A percentile compares a stretch with the other conserved stretches of the same genome.
phyloP scores from a whole-genome alignment of 1,139 yeast genomes.

The Pichia sp. region DNA sequence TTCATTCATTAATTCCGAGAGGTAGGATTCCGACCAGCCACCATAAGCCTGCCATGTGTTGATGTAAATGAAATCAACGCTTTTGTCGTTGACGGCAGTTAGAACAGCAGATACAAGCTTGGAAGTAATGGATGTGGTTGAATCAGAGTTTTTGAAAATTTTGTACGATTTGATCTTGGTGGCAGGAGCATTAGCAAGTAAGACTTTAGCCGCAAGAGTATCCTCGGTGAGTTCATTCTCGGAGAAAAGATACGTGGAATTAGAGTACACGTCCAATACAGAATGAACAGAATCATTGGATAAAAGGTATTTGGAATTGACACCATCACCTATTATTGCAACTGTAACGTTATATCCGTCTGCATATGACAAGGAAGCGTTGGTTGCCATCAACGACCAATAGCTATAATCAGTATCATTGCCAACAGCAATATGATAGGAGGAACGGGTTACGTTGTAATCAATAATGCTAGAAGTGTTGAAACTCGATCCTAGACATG shows the following conservation, averaged over 20 bases:
- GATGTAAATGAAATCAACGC: conserved; percentile 9
- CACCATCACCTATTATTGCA: conserved; percentile 12
- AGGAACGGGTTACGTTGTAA: conserved; percentile 7
- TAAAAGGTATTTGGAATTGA: conserved; percentile 1
- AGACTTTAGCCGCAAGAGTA: conserved; percentile 12
- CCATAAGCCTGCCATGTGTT: conserved; percentile 10
- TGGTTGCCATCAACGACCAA: conserved; percentile 3
- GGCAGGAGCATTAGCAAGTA: conserved; percentile 6
- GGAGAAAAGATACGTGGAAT: not conserved
- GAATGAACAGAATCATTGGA: not conserved
- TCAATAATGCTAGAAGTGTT: conserved; percentile 4
- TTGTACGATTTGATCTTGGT: conserved; percentile 8
- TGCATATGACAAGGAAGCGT: not conserved
- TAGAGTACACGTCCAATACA: conserved; percentile 2
- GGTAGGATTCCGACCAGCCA: conserved; percentile 6
- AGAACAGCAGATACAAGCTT: conserved; percentile 4
- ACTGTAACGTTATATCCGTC: conserved; percentile 4
- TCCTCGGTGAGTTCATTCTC: conserved; percentile 6
- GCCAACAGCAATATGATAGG: conserved; percentile 1
- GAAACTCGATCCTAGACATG: not conserved
- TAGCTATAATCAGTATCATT: conserved; percentile 2
- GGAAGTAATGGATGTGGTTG: not conserved
- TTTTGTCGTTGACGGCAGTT: conserved; percentile 4
- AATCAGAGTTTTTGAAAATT: conserved; percentile 1
- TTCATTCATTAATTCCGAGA: conserved; percentile 5